Base-by-base conservation (phyloP, 1,284 basidiomycete genomes). In the Microbotryomycetes sp. region DNA sequence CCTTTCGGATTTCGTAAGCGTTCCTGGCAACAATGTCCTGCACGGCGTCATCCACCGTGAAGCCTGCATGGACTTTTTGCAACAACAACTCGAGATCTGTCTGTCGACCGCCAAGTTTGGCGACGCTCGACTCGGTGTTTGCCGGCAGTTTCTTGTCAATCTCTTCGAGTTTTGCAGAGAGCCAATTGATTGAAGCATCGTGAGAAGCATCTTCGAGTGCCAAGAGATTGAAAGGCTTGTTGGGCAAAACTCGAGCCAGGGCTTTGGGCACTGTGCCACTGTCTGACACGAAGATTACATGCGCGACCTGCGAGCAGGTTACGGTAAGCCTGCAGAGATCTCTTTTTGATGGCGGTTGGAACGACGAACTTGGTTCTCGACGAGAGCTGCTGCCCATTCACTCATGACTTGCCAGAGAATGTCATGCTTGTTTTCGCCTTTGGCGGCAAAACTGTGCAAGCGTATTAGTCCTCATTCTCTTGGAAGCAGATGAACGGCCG, bases 241-340 rank as follows among this genome's bases (percentile, higher is more conserved):
- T 85, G 0, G 90, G 89, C 5, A 97, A 79, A 3, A 91, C 93
- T 86, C 65, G 48, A 0, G 89, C 85, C 9, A 97, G 78, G 26
- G 83, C 81, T 74, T 93, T 97, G 1, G 84, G 81, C 56, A 91
- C 88, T 67, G 92, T 90, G 26, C 88, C 83, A 69, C 92, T 92
- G 73, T 97, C 91, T 68, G 88, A 89, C 35, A 93, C 80, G 49
- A 97, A 85, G 52, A 98, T 80, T 46, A 97, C 91, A 75, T 98
- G 94, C 0, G 94, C 94, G 57, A 91, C 79, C 84, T 84, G 62
- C 5, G 55, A 24, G 13, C 41, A 41, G 56, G 26, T 18, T 3
- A 35, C n/a, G 41, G 18, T 79, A 57, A 48, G 35, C 56, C 15
- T 46, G 45, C 29, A 26, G 11, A n/a, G n/a, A n/a, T n/a, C n/a